These are phyloP conservation scores for Osmanthus fragrans DNA, from an alignment of 257 asterid genomes.

Conservation along the genomic window DNA sequence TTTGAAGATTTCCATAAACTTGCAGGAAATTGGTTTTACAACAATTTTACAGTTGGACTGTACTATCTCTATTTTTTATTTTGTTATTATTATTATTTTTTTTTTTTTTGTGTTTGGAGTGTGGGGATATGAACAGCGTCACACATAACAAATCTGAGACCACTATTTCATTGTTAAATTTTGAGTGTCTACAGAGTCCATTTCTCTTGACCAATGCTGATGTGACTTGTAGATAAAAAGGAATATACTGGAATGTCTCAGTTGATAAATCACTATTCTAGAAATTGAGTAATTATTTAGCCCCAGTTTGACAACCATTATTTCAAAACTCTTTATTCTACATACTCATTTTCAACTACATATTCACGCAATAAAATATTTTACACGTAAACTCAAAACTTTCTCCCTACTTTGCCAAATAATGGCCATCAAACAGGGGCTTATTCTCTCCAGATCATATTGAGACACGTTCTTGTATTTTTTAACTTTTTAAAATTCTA, in stretches of 20 bases:
- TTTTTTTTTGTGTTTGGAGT: not conserved
- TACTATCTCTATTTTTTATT: not conserved
- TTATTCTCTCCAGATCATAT: not conserved
- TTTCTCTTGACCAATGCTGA: not conserved
- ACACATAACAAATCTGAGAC: not conserved
- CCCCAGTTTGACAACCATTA: too few species aligned
- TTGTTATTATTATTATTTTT: too few species aligned
- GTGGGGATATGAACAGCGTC: not conserved
- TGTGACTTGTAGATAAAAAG: not conserved
- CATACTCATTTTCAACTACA: too few species aligned
- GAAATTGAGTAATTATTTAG: not conserved
- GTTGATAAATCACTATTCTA: not conserved
- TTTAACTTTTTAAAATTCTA: not conserved
- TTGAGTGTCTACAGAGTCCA: not conserved
- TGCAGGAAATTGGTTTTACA: slow-evolving; percentile 1
- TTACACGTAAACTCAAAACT: too few species aligned
- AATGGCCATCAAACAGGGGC: too few species aligned
- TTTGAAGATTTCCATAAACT: slow-evolving; percentile 4
- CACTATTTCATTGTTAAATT: not conserved
- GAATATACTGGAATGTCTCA: not conserved
- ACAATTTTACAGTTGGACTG: not conserved
- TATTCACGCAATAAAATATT: too few species aligned
- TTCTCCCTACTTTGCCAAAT: too few species aligned
- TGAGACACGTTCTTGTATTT: not conserved
- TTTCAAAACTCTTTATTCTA: too few species aligned